phyloP scores from a whole-genome alignment of 2,329 filamentous ascomycete genomes.

The Emmonsiellopsis sp. region DNA sequence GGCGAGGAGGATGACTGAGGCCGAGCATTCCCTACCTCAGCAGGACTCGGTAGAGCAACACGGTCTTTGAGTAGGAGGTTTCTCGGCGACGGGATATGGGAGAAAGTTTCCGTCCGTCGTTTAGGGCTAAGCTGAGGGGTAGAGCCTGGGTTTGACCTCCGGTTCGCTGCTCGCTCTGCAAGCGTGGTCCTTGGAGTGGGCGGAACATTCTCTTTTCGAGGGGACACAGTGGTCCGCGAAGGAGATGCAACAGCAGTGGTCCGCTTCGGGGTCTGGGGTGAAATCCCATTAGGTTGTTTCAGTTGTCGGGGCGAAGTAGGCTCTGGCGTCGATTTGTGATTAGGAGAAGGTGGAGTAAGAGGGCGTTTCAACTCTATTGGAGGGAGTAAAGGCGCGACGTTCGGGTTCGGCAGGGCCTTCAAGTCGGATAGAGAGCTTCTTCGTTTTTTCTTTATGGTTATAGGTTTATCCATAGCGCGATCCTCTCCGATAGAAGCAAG shows the following conservation, averaged over 20 bases:
- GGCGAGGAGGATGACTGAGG: conserved; percentile 52
- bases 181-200: conserved; percentile 24
- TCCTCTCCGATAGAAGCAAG: conserved; percentile 45
- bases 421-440: conserved; percentile 88
- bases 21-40: conserved; percentile 19
- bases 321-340: conserved; percentile 3
- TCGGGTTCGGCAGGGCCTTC: conserved; percentile 53
- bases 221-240: conserved; percentile 21
- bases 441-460: conserved; percentile 61
- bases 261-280: conserved; percentile 7
- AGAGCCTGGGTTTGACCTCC: conserved; percentile 22
- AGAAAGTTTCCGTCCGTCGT: conserved; percentile 35
- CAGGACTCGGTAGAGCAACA: conserved; percentile 19
- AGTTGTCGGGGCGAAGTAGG: conserved; percentile 5
- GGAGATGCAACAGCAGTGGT: conserved; percentile 12
- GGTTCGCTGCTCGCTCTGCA: conserved; percentile 24
- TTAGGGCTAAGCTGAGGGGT: conserved; percentile 30
- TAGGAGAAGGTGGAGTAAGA: conserved; percentile 20
- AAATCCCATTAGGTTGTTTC: not conserved
- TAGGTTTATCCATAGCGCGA: conserved; percentile 36
- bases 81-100: conserved; percentile 41
- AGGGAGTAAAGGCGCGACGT: conserved; percentile 33
- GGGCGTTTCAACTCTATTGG: conserved; percentile 28
- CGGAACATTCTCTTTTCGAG: conserved; percentile 32
- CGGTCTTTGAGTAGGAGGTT: conserved; percentile 25